A percentile compares a stretch with the other conserved stretches of the same genome.
phyloP scores from a whole-genome alignment of 495 filamentous ascomycete genomes.

The Tuber indicum region DNA sequence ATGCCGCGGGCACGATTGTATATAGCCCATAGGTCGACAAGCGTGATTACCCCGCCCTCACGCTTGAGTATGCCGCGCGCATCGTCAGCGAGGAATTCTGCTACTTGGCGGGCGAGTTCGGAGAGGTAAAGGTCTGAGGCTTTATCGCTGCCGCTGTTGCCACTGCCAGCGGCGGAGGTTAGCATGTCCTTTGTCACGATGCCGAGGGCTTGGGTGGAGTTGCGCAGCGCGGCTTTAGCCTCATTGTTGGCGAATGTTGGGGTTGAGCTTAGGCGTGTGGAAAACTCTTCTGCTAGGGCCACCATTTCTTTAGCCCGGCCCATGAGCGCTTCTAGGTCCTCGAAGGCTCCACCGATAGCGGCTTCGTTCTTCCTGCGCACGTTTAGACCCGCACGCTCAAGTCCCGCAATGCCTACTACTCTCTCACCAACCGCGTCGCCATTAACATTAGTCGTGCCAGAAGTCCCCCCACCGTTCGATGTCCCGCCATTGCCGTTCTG shows the following conservation, averaged over 20 bases:
- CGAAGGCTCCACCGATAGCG: constrained; percentile 89
- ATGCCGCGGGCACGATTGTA: constrained; percentile 96
- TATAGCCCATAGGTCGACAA: constrained; percentile 94
- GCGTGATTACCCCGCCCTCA: constrained; percentile 87
- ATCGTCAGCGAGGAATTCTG: constrained; percentile 92
- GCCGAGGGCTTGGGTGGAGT: constrained; percentile 77
- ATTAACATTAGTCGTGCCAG: constrained; percentile 38
- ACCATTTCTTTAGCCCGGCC: constrained; percentile 93
- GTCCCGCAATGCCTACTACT: constrained; percentile 81
- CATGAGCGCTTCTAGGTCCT: constrained; percentile 95
- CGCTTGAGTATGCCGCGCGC: constrained; percentile 67
- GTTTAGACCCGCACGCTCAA: constrained; percentile 76
- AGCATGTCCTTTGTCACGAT: constrained; percentile 90
- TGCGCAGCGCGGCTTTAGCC: constrained; percentile 66
- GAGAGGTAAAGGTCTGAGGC: constrained; percentile 51
- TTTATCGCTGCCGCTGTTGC: constrained; percentile 43
- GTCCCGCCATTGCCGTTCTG: constrained; percentile 37
- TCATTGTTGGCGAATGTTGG: constrained; percentile 46
- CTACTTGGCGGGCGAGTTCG: constrained; percentile 80
- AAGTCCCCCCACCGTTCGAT: constrained; percentile 18
- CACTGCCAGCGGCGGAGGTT: constrained; percentile 33
- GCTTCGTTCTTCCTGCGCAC: constrained; percentile 83
- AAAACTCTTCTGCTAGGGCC: constrained; percentile 82
- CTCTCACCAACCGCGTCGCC: constrained; percentile 47
- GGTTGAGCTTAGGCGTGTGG: constrained; percentile 52